Conservation (phyloP, 2,329 filamentous ascomycete genomes). For the Claviceps sp. region DNA sequence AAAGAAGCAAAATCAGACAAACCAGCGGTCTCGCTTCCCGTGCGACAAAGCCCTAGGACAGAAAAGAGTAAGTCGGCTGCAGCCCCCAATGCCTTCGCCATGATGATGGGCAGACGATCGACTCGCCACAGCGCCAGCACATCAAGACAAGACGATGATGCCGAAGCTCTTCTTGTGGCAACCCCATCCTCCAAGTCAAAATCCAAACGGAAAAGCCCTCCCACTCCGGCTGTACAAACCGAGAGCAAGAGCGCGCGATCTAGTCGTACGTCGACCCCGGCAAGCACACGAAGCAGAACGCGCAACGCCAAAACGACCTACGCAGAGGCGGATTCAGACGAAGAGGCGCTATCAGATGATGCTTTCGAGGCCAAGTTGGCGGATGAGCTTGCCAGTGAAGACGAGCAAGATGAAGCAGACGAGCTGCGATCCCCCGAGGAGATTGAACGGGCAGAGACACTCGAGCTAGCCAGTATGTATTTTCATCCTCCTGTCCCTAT, state of each 20-base stretch:
- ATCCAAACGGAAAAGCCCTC: constrained; percentile 20
- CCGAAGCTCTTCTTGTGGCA: constrained; percentile 6
- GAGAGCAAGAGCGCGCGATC: constrained; percentile 59
- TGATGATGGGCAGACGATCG: constrained; percentile 37
- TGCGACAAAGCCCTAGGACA: constrained; percentile 23
- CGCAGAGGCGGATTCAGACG: constrained; percentile 43
- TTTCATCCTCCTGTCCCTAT: neutral
- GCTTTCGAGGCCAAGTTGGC: constrained; percentile 73
- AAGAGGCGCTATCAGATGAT: constrained; percentile 58
- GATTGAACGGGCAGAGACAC: constrained; percentile 48
- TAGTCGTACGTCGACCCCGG: constrained; percentile 62
- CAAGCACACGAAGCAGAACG: constrained; percentile 36
- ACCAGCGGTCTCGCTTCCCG: constrained; percentile 16
- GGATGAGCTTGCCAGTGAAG: constrained; percentile 35
- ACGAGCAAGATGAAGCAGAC: constrained; percentile 23
- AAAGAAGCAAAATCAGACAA: constrained; percentile 8
- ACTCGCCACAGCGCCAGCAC: constrained; percentile 5
- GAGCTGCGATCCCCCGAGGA: constrained; percentile 40
- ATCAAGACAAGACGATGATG: constrained; percentile 17
- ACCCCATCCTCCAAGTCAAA: constrained; percentile 11
- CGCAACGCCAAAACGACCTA: constrained; percentile 33
- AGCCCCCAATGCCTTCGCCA: constrained; percentile 33
- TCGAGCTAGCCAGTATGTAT: constrained; percentile 61
- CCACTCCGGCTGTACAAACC: constrained; percentile 17
- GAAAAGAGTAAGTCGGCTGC: constrained; percentile 13